A percentile compares a stretch with the other conserved stretches of the same genome.
Evolutionary conservation across 2,329 filamentous ascomycete species (phyloP).

Genomic region (Trichoderma cornu-damae): DNA sequence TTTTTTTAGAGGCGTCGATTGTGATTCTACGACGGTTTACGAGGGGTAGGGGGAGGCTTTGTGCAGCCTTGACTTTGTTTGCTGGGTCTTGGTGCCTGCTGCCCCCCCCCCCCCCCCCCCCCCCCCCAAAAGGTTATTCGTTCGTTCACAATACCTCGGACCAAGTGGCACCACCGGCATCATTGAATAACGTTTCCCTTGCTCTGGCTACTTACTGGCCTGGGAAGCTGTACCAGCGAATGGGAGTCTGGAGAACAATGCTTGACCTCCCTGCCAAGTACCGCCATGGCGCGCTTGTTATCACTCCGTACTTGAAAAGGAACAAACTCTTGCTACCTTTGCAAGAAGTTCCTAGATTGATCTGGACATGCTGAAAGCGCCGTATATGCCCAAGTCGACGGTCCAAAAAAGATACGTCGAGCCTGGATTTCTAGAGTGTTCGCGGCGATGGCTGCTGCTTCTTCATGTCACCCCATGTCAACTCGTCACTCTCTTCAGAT

Average conservation of each 20-base stretch:
- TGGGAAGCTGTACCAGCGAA: not conserved
- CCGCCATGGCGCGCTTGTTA: conserved; percentile 1
- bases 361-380: not conserved
- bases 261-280: not conserved
- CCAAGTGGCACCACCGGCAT: conserved; percentile 15
- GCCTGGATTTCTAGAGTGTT: conserved; percentile 7
- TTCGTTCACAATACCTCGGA: conserved; percentile 6
- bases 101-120: conserved; percentile 9
- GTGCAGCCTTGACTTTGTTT: conserved; percentile 10
- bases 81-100: conserved; percentile 8
- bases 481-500: conserved; percentile 14
- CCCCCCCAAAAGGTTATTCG: conserved; percentile 8
- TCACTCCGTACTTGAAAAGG: not conserved
- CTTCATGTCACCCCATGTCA: conserved; percentile 9
- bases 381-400: conserved; percentile 2
- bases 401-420: conserved; percentile 2
- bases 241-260: conserved; percentile 1
- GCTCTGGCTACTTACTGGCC: conserved; percentile 5
- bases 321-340: not conserved
- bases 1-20: conserved; percentile 15
- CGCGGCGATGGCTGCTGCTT: conserved; percentile 13
- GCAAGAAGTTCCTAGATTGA: not conserved
- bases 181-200: not conserved
- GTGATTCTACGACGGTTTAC: conserved; percentile 15
- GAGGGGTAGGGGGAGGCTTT: not conserved